Base-by-base conservation (phyloP, 1,284 basidiomycete species). In the Apiotrichum domesticum region DNA sequence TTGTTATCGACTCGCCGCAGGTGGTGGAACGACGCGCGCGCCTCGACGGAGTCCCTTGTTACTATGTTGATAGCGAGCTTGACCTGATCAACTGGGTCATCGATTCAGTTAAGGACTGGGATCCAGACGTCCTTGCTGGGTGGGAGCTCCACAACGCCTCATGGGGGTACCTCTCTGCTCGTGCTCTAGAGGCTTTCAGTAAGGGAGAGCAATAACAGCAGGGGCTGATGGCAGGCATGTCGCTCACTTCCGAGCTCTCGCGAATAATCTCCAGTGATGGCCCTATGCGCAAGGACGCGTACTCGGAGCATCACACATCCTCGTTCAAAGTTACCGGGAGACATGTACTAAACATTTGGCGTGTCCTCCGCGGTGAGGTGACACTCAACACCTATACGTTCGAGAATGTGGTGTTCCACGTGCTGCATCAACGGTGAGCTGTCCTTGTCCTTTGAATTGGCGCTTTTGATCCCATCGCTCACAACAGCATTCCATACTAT, bases 331-430 rank as follows among this genome's bases (percentile, higher is more conserved):
- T 95, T 40, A 81, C 83, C 9, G 95, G 95, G 0, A 82, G 95
- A 8, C 93, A 98, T 70, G 87, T 94, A 37, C 79, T 98, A 50
- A 96, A 97, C 65, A 78, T 93, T 11, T 97, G 93, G 94, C 81
- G 93, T 48, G 83, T 97, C 54, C 88, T 98, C 82, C 85, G 91
- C 35, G 83, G 85, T 1, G 94, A 98, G 66, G 83, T 88, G 54
- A 85, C 82, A 7, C 78, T 98, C 55, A 84, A 82, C 43, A 84
- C 83, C 56, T 94, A 98, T 72, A 86, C 89, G 0, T 88, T 97
- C 63, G 95, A 98, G 77, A 93, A 95, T 66, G 85, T 92, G 0
- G 87, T 81, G 0, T 93, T 90, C 66, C 85, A 93, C 65, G 69
- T 92, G 8, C 78, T 97, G 6, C 82, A 81, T 39, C 80, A 80